phyloP scores from a whole-genome alignment of 169 alveolate species.

The Cryptosporidium baileyi region DNA sequence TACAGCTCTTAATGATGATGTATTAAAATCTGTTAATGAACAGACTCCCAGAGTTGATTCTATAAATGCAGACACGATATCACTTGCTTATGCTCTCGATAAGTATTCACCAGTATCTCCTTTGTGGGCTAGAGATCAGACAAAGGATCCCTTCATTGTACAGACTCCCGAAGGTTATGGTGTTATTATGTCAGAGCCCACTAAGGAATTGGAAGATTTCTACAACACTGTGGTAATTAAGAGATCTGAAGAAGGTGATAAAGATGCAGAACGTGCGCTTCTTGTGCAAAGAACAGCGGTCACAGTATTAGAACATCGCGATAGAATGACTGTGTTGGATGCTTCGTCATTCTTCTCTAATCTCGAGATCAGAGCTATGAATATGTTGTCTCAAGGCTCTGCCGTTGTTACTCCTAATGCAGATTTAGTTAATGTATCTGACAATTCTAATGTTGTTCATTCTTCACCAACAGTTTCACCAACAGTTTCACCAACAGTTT shows the following conservation, averaged over 20 bases:
- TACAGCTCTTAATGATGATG: not conserved
- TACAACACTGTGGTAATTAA: not conserved
- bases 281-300: conserved; percentile 31
- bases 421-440: conserved; percentile 4
- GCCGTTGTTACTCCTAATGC: conserved; percentile 10
- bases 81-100: conserved; percentile 22
- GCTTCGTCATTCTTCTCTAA: conserved; percentile 24
- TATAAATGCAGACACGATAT: not conserved
- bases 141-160: conserved; percentile 45
- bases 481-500: not conserved
- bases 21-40: not conserved
- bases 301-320: conserved; percentile 28
- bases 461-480: not conserved
- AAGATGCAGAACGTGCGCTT: conserved; percentile 56
- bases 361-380: conserved; percentile 11
- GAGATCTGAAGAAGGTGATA: conserved; percentile 52
- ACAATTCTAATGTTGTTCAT: conserved; percentile 4
- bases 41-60: not conserved
- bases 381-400: not conserved
- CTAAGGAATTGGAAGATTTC: not conserved
- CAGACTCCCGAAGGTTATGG: conserved; percentile 26
- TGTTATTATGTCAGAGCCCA: conserved; percentile 17
- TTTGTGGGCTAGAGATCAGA: conserved; percentile 54
- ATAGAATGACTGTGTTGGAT: not conserved
- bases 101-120: conserved; percentile 46